Percentiles rank a stretch among this genome's conserved stretches.
These are phyloP conservation scores for Globisporangium takayamanum DNA, from an alignment of 352 stramenopile species.

Conservation along the genomic window DNA sequence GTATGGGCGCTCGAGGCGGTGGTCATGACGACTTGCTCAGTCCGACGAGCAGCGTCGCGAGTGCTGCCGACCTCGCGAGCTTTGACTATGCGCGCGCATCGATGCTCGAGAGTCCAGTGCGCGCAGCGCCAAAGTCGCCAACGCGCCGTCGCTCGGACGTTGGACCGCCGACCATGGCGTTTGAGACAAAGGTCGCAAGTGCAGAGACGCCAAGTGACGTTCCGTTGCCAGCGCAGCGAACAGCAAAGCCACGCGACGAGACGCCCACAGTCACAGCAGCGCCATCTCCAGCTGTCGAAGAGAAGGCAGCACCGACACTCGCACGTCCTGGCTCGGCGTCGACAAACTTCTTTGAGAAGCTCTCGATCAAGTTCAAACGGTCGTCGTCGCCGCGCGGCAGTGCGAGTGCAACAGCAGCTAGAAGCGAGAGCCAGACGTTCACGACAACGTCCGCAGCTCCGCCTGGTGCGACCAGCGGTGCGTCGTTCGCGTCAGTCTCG, in stretches of 20 bases:
- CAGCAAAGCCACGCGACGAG: constrained; percentile 1
- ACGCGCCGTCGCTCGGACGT: constrained; percentile 1
- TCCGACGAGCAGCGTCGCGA: constrained; percentile 34
- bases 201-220: neutral
- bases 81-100: constrained; percentile 43
- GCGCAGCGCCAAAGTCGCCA: constrained; percentile 5
- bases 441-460: neutral
- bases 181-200: neutral
- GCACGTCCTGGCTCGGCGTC: constrained; percentile 29
- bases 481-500: constrained; percentile 1
- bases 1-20: too few species aligned
- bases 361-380: constrained; percentile 78
- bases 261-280: constrained; percentile 13
- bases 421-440: constrained; percentile 11
- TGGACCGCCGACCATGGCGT: neutral
- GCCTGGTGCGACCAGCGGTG: constrained; percentile 3
- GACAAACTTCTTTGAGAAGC: constrained; percentile 81
- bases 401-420: constrained; percentile 10
- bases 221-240: neutral
- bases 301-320: constrained; percentile 17
- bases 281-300: constrained; percentile 21
- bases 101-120: constrained; percentile 16
- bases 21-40: constrained; percentile 14
- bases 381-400: constrained; percentile 42
- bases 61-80: constrained; percentile 42